A percentile compares a stretch with the other conserved stretches of the same genome.
These are phyloP conservation scores for Malassezia nana DNA, from an alignment of 1,284 basidiomycete species.

Conservation along the genomic window DNA sequence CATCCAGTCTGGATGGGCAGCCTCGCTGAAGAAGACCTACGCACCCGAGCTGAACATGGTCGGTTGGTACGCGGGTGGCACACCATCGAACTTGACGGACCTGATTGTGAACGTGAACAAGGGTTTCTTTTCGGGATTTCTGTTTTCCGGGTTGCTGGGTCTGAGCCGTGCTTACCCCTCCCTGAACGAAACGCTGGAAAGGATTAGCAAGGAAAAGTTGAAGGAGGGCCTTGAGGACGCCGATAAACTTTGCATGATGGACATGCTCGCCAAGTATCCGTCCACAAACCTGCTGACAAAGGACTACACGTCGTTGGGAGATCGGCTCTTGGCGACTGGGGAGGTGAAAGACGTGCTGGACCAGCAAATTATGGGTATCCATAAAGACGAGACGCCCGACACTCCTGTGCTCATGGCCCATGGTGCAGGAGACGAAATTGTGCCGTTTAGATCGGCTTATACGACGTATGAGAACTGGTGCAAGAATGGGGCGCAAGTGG, in stretches of 20 bases:
- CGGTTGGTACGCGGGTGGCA: conserved; percentile 33
- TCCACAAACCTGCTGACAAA: background rate
- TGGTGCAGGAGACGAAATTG: conserved; percentile 22
- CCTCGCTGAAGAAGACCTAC: conserved; percentile 20
- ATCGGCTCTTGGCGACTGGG: background rate
- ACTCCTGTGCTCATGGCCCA: conserved; percentile 30
- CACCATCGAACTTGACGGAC: conserved; percentile 27
- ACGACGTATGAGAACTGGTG: conserved; percentile 27
- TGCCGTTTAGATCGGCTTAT: conserved; percentile 24
- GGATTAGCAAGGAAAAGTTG: background rate
- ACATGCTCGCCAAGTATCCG: conserved; percentile 4
- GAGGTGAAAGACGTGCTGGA: background rate
- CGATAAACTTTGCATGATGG: conserved; percentile 1
- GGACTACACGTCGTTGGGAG: background rate
- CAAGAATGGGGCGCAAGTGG: conserved; percentile 28
- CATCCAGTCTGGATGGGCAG: conserved; percentile 25
- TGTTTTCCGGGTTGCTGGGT: background rate
- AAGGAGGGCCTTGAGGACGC: conserved; percentile 5
- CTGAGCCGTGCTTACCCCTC: background rate
- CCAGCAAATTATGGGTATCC: background rate
- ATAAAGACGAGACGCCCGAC: conserved; percentile 9
- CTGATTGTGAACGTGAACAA: background rate
- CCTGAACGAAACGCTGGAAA: background rate
- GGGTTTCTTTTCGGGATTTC: background rate
- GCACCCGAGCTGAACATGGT: conserved; percentile 29